Base-by-base conservation (phyloP, 1,284 basidiomycete species). In the Microbotryum scabiosae region DNA sequence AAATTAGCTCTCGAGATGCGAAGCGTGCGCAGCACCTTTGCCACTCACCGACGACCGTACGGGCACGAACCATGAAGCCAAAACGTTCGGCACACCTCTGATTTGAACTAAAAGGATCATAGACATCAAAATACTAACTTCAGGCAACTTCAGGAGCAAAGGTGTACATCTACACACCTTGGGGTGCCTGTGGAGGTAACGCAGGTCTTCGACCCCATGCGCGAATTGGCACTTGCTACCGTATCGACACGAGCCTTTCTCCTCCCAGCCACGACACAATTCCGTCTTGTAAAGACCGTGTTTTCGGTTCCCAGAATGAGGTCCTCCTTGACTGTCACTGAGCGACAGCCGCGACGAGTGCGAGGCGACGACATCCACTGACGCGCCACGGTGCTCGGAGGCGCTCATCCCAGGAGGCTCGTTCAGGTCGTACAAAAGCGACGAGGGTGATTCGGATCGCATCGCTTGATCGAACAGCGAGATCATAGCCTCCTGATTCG, bases 1-100 rank as follows among this genome's bases (percentile, higher is more conserved):
- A 16, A 3, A 41, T 41, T 12, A 41, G 36, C 16, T 18, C 36
- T 41, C 14, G 36, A 41, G 28, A 21, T 18, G 18, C 28, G 21
- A 43, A 26, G 47, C 25, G 30, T 50, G 32, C 43, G 47, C 16
- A 62, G 5, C 12, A 51, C 16, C 16, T n/a, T 6, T 32, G 14
- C 23, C 18, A 44, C 60, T 53, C 71, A 75, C 47, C 89, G 79
- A 75, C 89, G 88, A 56, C 88, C 90, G 70, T 91, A 92, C 0
- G 88, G 88, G 73, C 89, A 92, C 20, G 86, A 87, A 26, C 89
- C 89, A 55, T 88, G 88, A 23, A 90, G 86, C 87, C 88, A 89
- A 78, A 91, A 92, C 3, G 89, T 88, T 75, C 88, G 83, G 74
- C 90, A 92, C 62, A 90, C 88, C 76, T 91, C 88, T 12, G 90